Percentiles rank a stretch among this genome's conserved stretches.
phyloP scores from a whole-genome alignment of 169 alveolate species.

The Plasmodium reichenowi region DNA sequence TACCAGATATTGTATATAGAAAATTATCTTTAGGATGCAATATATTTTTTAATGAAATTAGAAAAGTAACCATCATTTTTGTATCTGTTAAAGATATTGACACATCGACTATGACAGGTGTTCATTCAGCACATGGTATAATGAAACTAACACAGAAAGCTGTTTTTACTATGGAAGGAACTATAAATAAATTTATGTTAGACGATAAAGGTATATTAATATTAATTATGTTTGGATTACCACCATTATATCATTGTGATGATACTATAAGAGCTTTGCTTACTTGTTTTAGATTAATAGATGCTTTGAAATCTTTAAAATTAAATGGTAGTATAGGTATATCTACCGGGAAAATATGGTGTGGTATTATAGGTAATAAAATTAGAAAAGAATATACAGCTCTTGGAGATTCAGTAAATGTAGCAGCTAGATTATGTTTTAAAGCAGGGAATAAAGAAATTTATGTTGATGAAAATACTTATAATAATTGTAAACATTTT shows the following conservation, averaged over 20 bases:
- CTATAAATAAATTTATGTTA: conserved; percentile 86
- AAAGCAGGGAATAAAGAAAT: conserved; percentile 78
- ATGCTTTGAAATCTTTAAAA: conserved; percentile 82
- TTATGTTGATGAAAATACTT: conserved; percentile 83
- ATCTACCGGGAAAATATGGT: conserved; percentile 89
- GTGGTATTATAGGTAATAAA: conserved; percentile 89
- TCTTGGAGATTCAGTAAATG: conserved; percentile 87
- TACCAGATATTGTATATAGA: conserved; percentile 85
- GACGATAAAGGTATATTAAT: conserved; percentile 89
- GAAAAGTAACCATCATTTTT: conserved; percentile 85
- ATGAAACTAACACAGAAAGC: conserved; percentile 81
- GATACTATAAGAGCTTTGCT: conserved; percentile 88
- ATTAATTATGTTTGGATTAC: conserved; percentile 88
- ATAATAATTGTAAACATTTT: conserved; percentile 79
- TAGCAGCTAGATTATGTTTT: conserved; percentile 84
- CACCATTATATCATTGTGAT: conserved; percentile 89
- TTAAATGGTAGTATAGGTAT: conserved; percentile 86
- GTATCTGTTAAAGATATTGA: conserved; percentile 85
- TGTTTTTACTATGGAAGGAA: conserved; percentile 85
- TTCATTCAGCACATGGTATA: conserved; percentile 78
- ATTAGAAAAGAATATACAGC: conserved; percentile 89
- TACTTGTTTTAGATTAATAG: conserved; percentile 83
- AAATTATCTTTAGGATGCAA: conserved; percentile 83
- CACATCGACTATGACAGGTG: conserved; percentile 79
- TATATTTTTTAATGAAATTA: conserved; percentile 86